A percentile compares a stretch with the other conserved stretches of the same genome.
These are phyloP conservation scores for Xerocomellus amylosporus DNA, from an alignment of 768 basidiomycete genomes.

Conservation along the genomic window DNA sequence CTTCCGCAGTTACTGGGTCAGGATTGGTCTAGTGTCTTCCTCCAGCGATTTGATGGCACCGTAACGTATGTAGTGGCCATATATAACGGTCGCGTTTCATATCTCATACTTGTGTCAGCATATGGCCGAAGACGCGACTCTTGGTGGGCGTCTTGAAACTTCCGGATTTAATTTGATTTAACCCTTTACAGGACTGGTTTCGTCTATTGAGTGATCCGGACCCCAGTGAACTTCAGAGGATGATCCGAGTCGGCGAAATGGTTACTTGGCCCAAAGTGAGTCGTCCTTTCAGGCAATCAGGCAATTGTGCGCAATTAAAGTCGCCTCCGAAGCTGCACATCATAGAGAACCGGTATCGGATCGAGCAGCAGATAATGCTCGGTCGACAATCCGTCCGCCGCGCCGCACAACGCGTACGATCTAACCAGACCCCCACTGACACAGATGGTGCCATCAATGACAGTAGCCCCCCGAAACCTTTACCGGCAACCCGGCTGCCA, in stretches of 20 bases:
- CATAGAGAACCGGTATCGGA: constrained; percentile 83
- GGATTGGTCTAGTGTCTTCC: constrained; percentile 96
- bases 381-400: constrained; percentile 73
- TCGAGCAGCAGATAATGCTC: constrained; percentile 79
- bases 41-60: constrained; percentile 88
- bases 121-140: constrained; percentile 82
- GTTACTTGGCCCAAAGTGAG: constrained; percentile 97
- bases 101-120: constrained; percentile 43
- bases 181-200: constrained; percentile 66
- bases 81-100: constrained; percentile 13
- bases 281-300: not conserved
- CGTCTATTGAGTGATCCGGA: constrained; percentile 83
- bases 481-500: constrained; percentile 19
- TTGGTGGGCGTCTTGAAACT: constrained; percentile 44
- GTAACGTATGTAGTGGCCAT: constrained; percentile 64
- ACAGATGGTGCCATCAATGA: constrained; percentile 25
- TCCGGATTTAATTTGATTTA: not conserved
- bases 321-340: constrained; percentile 70
- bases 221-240: constrained; percentile 71
- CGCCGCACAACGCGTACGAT: constrained; percentile 41
- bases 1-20: constrained; percentile 90
- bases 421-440: constrained; percentile 21
- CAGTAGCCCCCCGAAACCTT: constrained; percentile 18
- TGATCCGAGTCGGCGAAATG: constrained; percentile 82
- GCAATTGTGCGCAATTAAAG: constrained; percentile 7